A percentile compares a stretch with the other conserved stretches of the same genome.
phyloP scores from a whole-genome alignment of 2,329 filamentous ascomycete species.

The Fusarium algeriense region DNA sequence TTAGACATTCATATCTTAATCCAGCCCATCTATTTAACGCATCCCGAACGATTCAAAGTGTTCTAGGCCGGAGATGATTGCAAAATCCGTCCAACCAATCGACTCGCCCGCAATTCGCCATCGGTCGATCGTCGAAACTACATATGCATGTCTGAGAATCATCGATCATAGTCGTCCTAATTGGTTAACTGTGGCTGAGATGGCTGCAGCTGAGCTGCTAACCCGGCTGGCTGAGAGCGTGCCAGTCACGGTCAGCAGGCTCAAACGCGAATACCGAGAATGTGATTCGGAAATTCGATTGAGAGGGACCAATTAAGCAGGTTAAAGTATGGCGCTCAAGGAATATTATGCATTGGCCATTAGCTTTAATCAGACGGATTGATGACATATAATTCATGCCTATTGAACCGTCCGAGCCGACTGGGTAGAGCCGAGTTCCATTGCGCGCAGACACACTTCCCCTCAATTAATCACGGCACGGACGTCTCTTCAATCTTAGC shows the following conservation, averaged over 20 bases:
- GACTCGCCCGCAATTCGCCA: rapidly evolving
- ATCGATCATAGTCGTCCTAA: background rate
- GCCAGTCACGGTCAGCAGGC: background rate
- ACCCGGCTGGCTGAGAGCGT: background rate
- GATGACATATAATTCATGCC: background rate
- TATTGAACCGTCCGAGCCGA: background rate
- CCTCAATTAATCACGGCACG: background rate
- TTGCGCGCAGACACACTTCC: background rate
- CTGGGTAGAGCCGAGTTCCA: background rate
- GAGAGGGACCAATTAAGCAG: background rate
- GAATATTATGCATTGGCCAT: too few species aligned
- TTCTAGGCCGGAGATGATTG: rapidly evolving
- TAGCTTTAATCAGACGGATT: background rate
- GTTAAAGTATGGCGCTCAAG: too few species aligned
- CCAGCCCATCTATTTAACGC: too few species aligned
- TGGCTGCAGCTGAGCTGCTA: background rate
- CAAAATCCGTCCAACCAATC: too few species aligned
- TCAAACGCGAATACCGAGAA: background rate
- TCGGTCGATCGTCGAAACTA: background rate
- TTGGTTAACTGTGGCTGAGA: background rate
- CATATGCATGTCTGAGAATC: background rate
- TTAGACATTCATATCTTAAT: too few species aligned
- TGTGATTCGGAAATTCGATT: background rate
- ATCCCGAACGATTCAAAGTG: too few species aligned
- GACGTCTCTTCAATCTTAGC: background rate